A percentile compares a stretch with the other conserved stretches of the same genome.
Evolutionary conservation across 2,329 filamentous ascomycete genomes (phyloP).

Genomic region (Pseudohalonectria lignicola): DNA sequence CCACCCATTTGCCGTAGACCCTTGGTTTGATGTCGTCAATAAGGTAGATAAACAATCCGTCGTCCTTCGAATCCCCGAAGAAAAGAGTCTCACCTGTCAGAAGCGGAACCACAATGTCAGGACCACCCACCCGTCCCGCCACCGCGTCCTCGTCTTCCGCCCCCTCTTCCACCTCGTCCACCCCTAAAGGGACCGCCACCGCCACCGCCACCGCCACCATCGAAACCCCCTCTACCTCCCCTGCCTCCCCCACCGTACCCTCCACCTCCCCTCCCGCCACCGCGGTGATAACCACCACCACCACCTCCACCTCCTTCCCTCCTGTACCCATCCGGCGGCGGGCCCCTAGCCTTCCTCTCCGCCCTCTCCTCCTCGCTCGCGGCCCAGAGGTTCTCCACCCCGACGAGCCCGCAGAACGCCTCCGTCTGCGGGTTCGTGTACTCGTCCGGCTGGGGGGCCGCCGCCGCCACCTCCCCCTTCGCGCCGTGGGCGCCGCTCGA

Average conservation of each 20-base stretch:
- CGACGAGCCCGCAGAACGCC: constrained; percentile 69
- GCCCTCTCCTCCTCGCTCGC: constrained; percentile 60
- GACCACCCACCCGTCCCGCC: neutral
- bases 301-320: constrained; percentile 16
- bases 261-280: constrained; percentile 25
- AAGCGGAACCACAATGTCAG: too few species aligned
- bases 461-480: constrained; percentile 42
- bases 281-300: constrained; percentile 21
- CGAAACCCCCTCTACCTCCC: constrained; percentile 15
- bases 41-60: too few species aligned
- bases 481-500: constrained; percentile 17
- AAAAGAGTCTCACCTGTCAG: too few species aligned
- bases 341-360: constrained; percentile 45
- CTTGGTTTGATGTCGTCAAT: too few species aligned
- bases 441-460: constrained; percentile 58
- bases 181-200: too few species aligned
- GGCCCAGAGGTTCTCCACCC: constrained; percentile 65
- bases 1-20: too few species aligned
- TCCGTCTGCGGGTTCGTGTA: constrained; percentile 81
- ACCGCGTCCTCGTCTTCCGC: neutral
- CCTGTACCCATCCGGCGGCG: constrained; percentile 27
- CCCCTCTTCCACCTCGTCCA: constrained; percentile 4
- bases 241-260: constrained; percentile 21
- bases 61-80: too few species aligned
- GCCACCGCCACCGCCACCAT: constrained; percentile 6